These are phyloP conservation scores for Stephanocyclus meneghinianus DNA, from an alignment of 352 stramenopile genomes.

Conservation along the genomic window DNA sequence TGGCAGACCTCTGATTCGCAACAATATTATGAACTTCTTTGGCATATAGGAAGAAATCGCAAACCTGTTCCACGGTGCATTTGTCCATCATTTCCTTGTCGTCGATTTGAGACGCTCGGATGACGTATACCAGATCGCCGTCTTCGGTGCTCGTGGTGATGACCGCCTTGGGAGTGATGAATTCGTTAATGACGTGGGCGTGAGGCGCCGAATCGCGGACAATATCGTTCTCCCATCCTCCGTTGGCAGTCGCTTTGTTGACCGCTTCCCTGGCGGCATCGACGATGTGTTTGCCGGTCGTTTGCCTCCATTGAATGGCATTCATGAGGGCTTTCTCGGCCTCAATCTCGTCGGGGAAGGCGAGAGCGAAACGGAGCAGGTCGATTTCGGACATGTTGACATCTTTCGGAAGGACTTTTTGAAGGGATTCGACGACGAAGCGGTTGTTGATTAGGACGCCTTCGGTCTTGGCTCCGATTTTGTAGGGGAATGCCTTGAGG, in stretches of 20 bases:
- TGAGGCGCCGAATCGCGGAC: constrained; percentile 41
- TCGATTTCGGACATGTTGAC: constrained; percentile 48
- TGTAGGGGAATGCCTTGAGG: constrained; percentile 30
- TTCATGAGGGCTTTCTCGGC: constrained; percentile 31
- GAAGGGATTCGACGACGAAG: constrained; percentile 39
- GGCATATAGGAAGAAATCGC: constrained; percentile 57
- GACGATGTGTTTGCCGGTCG: constrained; percentile 42
- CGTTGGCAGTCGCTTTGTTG: constrained; percentile 39
- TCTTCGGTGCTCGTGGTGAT: constrained; percentile 52
- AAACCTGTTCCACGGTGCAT: constrained; percentile 40
- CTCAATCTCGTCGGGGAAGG: constrained; percentile 32
- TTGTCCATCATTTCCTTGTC: constrained; percentile 54
- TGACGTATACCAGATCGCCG: constrained; percentile 55
- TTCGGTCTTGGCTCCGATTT: constrained; percentile 50
- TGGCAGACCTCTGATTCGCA: constrained; percentile 38
- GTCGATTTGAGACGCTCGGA: constrained; percentile 52
- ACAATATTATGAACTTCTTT: constrained; percentile 58
- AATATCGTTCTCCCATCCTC: constrained; percentile 50
- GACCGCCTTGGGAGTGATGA: constrained; percentile 43
- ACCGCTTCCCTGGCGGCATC: constrained; percentile 34
- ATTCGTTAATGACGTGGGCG: constrained; percentile 45
- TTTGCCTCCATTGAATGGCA: constrained; percentile 41
- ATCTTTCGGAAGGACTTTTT: constrained; percentile 21
- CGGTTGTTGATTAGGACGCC: constrained; percentile 53
- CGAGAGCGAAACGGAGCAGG: constrained; percentile 45